Percentiles rank a stretch among this genome's conserved stretches.
Conservation (phyloP, 257 asterid genomes). For the Fraxinus pennsylvanica region DNA sequence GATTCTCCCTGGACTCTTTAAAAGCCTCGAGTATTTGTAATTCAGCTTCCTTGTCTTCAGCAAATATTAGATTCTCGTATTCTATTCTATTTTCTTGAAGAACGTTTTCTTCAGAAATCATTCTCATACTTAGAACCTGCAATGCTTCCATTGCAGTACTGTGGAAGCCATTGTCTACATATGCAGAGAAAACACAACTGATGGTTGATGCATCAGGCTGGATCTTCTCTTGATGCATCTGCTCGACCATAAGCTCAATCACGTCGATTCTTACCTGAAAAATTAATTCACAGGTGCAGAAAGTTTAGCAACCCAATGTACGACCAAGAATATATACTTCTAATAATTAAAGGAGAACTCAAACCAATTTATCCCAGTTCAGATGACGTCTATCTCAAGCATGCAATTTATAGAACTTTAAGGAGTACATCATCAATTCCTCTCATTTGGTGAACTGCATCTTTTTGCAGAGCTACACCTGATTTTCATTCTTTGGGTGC, state of each 20-base stretch:
- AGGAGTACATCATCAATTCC: neutral
- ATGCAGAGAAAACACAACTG: slow-evolving; percentile 64
- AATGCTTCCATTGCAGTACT: slow-evolving; percentile 86
- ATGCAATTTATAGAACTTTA: slow-evolving; percentile 1
- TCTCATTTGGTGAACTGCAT: neutral
- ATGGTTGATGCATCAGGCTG: slow-evolving; percentile 83
- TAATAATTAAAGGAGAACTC: neutral
- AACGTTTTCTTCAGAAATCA: slow-evolving; percentile 59
- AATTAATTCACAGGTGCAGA: slow-evolving; percentile 20
- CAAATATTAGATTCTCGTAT: slow-evolving; percentile 53
- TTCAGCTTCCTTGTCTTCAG: slow-evolving; percentile 53
- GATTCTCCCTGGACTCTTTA: slow-evolving; percentile 41
- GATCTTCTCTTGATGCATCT: slow-evolving; percentile 67
- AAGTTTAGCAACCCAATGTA: slow-evolving; percentile 6
- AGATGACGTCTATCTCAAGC: slow-evolving; percentile 7
- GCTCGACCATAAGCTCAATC: slow-evolving; percentile 70
- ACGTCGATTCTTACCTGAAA: slow-evolving; percentile 74
- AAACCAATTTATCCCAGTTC: neutral
- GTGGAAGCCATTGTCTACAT: slow-evolving; percentile 47
- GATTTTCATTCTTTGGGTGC: neutral
- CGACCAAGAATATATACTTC: neutral
- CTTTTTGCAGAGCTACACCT: neutral
- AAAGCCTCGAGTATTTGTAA: slow-evolving; percentile 48
- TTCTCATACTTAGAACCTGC: slow-evolving; percentile 76
- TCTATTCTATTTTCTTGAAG: slow-evolving; percentile 47